Evolutionary conservation across 345 rosid species (phyloP), one percentile per base, ranked within the genome.

Genomic region (Litchi chinensis): DNA sequence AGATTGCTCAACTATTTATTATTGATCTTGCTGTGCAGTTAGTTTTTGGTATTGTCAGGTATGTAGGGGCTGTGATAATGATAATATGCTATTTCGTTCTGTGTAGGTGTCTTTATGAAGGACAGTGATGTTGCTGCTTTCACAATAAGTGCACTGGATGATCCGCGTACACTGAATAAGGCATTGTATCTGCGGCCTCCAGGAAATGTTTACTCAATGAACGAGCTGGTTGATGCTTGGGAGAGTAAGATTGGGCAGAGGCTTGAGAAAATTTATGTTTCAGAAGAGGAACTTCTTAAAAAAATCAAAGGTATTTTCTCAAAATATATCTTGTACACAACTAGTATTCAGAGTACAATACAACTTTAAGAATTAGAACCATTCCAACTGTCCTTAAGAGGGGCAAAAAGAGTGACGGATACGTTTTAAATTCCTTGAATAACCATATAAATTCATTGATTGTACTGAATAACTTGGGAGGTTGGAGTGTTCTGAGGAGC

Each of bases 51-150:
- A 32, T 32, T 3, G 37, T 26, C 28, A 26, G 28, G 28, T 26
- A 26, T 26, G 28, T 1, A 26, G 28, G 28, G 28, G 28, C 28
- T 32, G 37, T 32, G 52, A 46, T 46, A 8, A 18, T 41, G 40
- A 8, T 28, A 39, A 65, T 70, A 18, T 70, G 44, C 39, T 24
- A 11, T 39, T 43, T 69, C 15, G 52, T 78, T 74, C 64, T 48
- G 16, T 85, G 76, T 81, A 92, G 98, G 88, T 70, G 93, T 94
- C 77, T 80, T 92, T 73, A 68, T 90, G 79, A 86, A 84, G 79
- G 91, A 88, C 52, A 71, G 80, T 50, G 97, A 93, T 83, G 93
- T 89, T 76, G 96, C 90, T 78, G 88, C 93, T 0, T 94, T 84
- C 77, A 88, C 91, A 54, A 71, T 91, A 62, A 81, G 79, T 69